A percentile compares a stretch with the other conserved stretches of the same genome.
Evolutionary conservation across 495 filamentous ascomycete genomes (phyloP).

Genomic region (Lophiostoma macrostomum): DNA sequence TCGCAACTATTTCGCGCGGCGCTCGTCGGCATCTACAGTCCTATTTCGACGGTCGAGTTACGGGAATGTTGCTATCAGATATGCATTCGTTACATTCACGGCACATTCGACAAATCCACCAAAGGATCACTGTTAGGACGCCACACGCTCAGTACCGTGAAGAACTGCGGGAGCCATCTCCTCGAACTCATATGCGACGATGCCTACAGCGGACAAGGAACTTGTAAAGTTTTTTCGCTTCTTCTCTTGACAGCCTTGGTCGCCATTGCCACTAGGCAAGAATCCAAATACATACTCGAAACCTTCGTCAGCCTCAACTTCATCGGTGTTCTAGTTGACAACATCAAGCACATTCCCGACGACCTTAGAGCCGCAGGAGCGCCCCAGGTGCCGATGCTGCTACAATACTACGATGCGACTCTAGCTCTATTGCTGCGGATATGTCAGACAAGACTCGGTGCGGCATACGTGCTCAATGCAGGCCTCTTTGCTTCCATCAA

Average conservation of each 20-base stretch:
- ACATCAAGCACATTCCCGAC: slow-evolving; percentile 64
- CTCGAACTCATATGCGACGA: slow-evolving; percentile 90
- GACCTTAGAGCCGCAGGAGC: slow-evolving; percentile 58
- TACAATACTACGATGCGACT: slow-evolving; percentile 67
- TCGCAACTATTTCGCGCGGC: slow-evolving; percentile 86
- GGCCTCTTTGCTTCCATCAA: slow-evolving; percentile 84
- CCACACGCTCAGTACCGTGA: slow-evolving; percentile 72
- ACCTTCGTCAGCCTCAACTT: slow-evolving; percentile 82
- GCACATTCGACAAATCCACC: slow-evolving; percentile 57
- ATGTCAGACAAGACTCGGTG: slow-evolving; percentile 73
- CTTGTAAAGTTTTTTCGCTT: slow-evolving; percentile 77
- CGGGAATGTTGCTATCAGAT: slow-evolving; percentile 84
- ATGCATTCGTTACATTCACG: slow-evolving; percentile 76
- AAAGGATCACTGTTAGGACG: slow-evolving; percentile 48
- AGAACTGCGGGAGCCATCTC: slow-evolving; percentile 69
- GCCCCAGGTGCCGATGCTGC: slow-evolving; percentile 40
- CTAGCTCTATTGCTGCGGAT: slow-evolving; percentile 81
- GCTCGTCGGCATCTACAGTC: slow-evolving; percentile 68
- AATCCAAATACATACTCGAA: slow-evolving; percentile 69
- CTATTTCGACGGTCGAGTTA: slow-evolving; percentile 64
- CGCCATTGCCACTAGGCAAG: slow-evolving; percentile 60
- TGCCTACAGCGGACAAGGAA: slow-evolving; percentile 77
- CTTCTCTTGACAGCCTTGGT: slow-evolving; percentile 71
- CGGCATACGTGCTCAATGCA: slow-evolving; percentile 75
- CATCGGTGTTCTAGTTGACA: slow-evolving; percentile 81